These are phyloP conservation scores for Malus asiatica DNA, from an alignment of 306 rosid species.

Conservation along the genomic window DNA sequence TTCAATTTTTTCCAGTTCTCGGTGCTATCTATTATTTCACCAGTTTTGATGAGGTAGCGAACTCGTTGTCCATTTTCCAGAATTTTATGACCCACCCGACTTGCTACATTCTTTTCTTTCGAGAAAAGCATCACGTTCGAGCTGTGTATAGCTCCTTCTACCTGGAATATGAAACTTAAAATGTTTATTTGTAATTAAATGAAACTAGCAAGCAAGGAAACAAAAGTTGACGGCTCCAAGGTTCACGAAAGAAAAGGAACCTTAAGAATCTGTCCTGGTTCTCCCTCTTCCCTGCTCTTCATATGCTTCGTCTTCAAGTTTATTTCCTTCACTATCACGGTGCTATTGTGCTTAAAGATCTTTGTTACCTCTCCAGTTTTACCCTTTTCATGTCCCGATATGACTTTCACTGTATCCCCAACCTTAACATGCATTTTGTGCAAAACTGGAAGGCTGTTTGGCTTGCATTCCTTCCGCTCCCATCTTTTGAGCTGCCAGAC, in stretches of 20 bases:
- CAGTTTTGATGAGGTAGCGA: constrained; percentile 86
- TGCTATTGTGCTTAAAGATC: constrained; percentile 75
- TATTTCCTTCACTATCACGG: constrained; percentile 55
- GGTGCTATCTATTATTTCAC: constrained; percentile 61
- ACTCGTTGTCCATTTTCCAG: constrained; percentile 78
- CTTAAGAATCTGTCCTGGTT: constrained; percentile 81
- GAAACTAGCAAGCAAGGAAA: constrained; percentile 7
- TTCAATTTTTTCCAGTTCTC: constrained; percentile 81
- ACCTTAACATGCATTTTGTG: constrained; percentile 90
- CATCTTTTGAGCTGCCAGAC: constrained; percentile 67
- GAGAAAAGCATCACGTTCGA: constrained; percentile 97
- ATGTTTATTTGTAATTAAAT: background rate
- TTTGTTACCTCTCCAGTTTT: constrained; percentile 66
- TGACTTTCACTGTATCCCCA: constrained; percentile 85
- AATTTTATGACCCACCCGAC: constrained; percentile 86
- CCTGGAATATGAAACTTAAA: constrained; percentile 31
- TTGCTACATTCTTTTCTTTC: constrained; percentile 73
- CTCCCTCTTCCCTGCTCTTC: constrained; percentile 83
- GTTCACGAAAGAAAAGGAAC: constrained; percentile 33
- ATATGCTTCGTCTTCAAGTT: constrained; percentile 89
- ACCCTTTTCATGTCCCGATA: constrained; percentile 86
- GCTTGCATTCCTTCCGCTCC: constrained; percentile 93
- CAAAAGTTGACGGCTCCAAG: background rate
- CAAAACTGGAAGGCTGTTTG: constrained; percentile 78
- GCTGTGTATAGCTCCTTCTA: constrained; percentile 89